phyloP scores from a whole-genome alignment of 78 protist species.

The slime mould (Dictyostelium discoideum) region DNA sequence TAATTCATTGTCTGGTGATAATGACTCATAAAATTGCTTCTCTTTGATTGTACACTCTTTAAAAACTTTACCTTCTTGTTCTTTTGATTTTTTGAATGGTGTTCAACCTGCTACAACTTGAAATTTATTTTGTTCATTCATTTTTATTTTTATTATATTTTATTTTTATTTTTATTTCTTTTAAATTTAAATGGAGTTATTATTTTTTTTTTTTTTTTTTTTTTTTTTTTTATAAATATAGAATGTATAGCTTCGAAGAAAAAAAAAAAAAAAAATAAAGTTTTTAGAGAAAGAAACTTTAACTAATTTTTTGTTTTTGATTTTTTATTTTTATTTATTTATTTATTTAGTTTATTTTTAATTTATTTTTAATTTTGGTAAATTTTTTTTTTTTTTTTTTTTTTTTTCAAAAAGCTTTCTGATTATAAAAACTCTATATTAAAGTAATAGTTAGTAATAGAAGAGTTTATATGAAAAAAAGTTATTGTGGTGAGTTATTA shows the following conservation, averaged over 20 bases:
- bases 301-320: neutral
- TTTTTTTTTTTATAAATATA: neutral
- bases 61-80: conserved; percentile 25
- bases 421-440: neutral
- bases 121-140: conserved; percentile 24
- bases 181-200: too few species aligned
- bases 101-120: conserved; percentile 69
- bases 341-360: neutral
- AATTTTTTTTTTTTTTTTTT: too few species aligned
- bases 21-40: conserved; percentile 29
- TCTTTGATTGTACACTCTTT: conserved; percentile 29
- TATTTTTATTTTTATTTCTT: neutral
- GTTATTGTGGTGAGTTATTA: neutral
- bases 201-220: neutral
- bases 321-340: neutral
- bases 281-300: neutral
- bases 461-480: neutral
- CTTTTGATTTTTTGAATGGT: conserved; percentile 39
- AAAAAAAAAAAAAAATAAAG: neutral
- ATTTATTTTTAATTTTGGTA: neutral
- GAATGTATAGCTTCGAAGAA: neutral
- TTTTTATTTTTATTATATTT: neutral
- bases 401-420: neutral
- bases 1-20: neutral
- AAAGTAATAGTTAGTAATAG: neutral